Evolutionary conservation across 345 rosid genomes (phyloP).

Genomic region (Euphorbia lathyris): DNA sequence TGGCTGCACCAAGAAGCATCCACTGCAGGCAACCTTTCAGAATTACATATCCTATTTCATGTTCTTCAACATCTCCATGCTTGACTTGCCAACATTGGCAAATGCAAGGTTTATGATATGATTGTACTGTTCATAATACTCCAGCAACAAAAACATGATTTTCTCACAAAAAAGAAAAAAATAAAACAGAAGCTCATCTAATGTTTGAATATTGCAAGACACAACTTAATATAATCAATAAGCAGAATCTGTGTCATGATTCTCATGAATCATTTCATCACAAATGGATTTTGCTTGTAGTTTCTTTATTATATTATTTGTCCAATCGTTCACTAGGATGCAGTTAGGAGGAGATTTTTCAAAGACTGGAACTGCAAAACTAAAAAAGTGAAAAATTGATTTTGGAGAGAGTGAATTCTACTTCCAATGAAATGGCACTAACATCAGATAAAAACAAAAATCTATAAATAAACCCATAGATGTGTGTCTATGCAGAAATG

Average conservation of each 20-base stretch:
- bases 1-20: conserved; percentile 38
- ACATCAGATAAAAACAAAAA: too few relatives aligned
- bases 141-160: not conserved
- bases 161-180: not conserved
- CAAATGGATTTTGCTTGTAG: not conserved
- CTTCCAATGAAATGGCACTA: too few relatives aligned
- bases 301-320: not conserved
- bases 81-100: not conserved
- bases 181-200: not conserved
- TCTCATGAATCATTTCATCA: not conserved
- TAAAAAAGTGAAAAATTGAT: not conserved
- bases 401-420: not conserved
- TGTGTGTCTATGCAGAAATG: not conserved
- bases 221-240: not conserved
- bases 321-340: not conserved
- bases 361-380: not conserved
- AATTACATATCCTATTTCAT: conserved; percentile 47
- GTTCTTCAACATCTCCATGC: conserved; percentile 40
- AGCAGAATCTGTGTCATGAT: not conserved
- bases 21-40: conserved; percentile 25
- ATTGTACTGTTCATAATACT: not conserved
- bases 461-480: too few relatives aligned
- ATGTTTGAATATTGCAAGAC: not conserved
- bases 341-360: not conserved
- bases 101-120: not conserved